phyloP scores from a whole-genome alignment of 495 filamentous ascomycete genomes.

The Parachaetomium inaequale region DNA sequence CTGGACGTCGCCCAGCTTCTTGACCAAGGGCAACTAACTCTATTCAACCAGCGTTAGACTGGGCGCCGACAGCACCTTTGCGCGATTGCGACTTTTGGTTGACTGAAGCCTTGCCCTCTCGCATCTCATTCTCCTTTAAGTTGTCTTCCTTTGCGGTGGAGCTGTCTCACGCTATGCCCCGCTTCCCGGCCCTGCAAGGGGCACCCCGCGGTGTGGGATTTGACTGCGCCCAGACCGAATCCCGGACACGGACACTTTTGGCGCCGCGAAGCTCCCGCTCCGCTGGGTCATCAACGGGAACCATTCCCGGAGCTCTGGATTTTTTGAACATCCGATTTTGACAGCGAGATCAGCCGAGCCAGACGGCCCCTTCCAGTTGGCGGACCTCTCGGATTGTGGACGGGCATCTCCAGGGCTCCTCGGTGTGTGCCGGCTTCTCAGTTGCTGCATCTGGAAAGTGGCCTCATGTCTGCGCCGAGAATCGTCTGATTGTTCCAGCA shows the following conservation, averaged over 20 bases:
- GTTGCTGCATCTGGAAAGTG: slow-evolving; percentile 22
- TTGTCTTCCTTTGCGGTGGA: not conserved
- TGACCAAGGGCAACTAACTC: too few relatives aligned
- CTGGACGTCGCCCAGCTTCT: too few relatives aligned
- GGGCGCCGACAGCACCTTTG: too few relatives aligned
- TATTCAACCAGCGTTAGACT: too few relatives aligned
- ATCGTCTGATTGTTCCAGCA: slow-evolving; percentile 26
- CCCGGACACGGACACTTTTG: not conserved
- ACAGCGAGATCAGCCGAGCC: slow-evolving; percentile 26
- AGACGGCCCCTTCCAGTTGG: not conserved
- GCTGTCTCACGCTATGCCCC: not conserved
- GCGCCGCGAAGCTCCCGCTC: slow-evolving; percentile 5
- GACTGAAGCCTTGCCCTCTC: too few relatives aligned
- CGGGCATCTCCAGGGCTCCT: too few relatives aligned
- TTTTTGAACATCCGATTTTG: slow-evolving; percentile 30
- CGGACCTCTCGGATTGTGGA: not conserved
- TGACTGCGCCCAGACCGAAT: not conserved
- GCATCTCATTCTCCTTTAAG: not conserved
- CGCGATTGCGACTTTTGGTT: too few relatives aligned
- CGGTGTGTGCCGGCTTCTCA: slow-evolving; percentile 2
- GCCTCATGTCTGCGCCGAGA: slow-evolving; percentile 29
- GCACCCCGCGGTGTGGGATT: not conserved
- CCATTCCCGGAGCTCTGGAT: slow-evolving; percentile 18
- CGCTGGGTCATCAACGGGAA: not conserved
- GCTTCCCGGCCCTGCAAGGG: slow-evolving; percentile 10